Percentiles rank a stretch among this genome's conserved stretches.
phyloP scores from a whole-genome alignment of 139 green algal species.

The Pycnococcus provasolii region DNA sequence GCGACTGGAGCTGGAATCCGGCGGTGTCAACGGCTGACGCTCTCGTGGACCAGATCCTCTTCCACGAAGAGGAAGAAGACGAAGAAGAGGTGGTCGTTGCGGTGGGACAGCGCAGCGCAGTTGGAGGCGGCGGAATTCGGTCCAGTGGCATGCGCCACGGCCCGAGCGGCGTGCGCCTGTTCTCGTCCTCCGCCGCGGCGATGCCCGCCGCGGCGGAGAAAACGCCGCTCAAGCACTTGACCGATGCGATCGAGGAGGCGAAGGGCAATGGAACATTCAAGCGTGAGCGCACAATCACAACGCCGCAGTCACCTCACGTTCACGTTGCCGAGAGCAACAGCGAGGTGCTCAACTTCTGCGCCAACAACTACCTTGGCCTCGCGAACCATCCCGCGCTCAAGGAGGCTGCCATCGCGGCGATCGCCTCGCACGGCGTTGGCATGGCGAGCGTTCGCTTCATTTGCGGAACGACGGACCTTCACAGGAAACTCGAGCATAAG shows the following conservation, averaged over 20 bases:
- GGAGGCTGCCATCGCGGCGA: slow-evolving; percentile 36
- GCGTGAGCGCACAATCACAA: slow-evolving; percentile 35
- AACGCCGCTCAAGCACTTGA: neutral
- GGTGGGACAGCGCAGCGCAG: too few species aligned
- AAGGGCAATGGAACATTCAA: slow-evolving; percentile 36
- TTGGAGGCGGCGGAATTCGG: too few species aligned
- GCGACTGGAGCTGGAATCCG: slow-evolving; percentile 32
- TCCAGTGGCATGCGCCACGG: too few species aligned
- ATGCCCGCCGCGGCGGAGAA: neutral
- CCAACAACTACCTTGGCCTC: slow-evolving; percentile 44
- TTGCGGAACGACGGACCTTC: slow-evolving; percentile 55
- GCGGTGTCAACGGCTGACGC: too few species aligned
- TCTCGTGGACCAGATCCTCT: too few species aligned
- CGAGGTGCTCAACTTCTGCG: slow-evolving; percentile 39
- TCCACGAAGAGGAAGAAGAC: too few species aligned
- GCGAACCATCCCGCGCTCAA: slow-evolving; percentile 47
- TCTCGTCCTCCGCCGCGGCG: neutral
- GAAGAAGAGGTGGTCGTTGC: too few species aligned
- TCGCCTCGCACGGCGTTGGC: slow-evolving; percentile 50
- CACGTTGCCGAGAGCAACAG: slow-evolving; percentile 3
- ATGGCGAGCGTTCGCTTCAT: slow-evolving; percentile 56
- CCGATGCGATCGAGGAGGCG: neutral
- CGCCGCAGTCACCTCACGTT: slow-evolving; percentile 29
- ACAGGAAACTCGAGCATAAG: slow-evolving; percentile 50
- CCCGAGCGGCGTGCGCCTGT: too few species aligned